These are phyloP conservation scores for Wallacemonas sp. DNA, from an alignment of 208 protist genomes.

Conservation along the genomic window DNA sequence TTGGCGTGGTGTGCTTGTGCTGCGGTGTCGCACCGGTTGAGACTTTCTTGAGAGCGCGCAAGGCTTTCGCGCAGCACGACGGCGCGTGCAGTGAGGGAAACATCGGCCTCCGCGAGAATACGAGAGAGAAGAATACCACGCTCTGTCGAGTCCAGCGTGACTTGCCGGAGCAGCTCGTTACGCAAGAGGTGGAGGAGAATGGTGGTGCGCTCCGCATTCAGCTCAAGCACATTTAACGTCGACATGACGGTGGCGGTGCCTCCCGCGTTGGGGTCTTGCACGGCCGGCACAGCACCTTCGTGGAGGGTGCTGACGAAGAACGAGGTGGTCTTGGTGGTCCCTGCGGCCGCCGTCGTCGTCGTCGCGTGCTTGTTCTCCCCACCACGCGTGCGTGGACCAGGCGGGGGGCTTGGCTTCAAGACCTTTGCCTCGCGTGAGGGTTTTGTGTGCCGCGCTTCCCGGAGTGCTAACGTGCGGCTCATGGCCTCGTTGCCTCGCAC, in stretches of 20 bases:
- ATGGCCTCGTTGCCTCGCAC: slow-evolving; percentile 5
- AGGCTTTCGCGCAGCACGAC: slow-evolving; percentile 29
- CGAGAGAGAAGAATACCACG: slow-evolving; percentile 57
- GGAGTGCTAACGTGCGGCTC: not conserved
- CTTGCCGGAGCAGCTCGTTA: slow-evolving; percentile 57
- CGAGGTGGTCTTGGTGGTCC: not conserved
- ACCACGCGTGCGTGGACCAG: not conserved
- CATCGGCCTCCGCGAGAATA: slow-evolving; percentile 48
- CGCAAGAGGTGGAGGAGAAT: slow-evolving; percentile 46
- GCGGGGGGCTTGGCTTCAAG: slow-evolving; percentile 16
- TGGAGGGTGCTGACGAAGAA: slow-evolving; percentile 17
- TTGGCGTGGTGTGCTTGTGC: too few species aligned
- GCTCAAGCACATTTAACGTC: slow-evolving; percentile 46
- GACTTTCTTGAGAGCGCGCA: slow-evolving; percentile 15
- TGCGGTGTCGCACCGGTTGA: slow-evolving; percentile 33
- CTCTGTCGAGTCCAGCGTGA: slow-evolving; percentile 62
- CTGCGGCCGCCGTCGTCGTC: not conserved
- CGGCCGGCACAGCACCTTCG: slow-evolving; percentile 7
- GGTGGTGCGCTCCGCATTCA: slow-evolving; percentile 42
- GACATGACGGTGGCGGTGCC: slow-evolving; percentile 47
- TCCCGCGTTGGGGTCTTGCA: slow-evolving; percentile 24
- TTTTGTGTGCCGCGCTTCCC: not conserved
- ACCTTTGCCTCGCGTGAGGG: not conserved
- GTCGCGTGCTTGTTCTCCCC: not conserved
- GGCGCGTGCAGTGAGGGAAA: slow-evolving; percentile 36